Evolutionary conservation across 2,329 filamentous ascomycete genomes (phyloP), one percentile per base, ranked within the genome.

Genomic region (Elsinoe arachidis): DNA sequence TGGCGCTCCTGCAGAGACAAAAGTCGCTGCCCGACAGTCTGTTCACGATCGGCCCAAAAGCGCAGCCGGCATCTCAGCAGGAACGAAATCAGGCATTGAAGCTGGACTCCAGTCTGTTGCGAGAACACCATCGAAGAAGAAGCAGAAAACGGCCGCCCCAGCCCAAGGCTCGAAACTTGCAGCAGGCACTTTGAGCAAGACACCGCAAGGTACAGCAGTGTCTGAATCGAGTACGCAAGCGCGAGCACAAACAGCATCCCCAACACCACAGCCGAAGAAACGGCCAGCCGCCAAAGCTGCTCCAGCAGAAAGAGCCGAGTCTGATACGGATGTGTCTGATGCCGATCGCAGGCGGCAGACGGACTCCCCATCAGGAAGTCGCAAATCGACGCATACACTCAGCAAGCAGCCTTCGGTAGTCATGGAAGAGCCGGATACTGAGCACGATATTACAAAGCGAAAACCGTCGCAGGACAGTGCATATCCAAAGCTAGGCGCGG

Each of bases 161-260:
- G 67, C 68, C 7, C 66, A 74, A 55, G 74, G 75, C 19, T 67
- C 68, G 23, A 71, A 73, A 60, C 64, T 78, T 15, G 66, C 72
- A 3, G 65, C 79, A 59, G 82, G 81, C 11, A 81, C 78, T 9
- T 73, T 84, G 63, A 74, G 74, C 10, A 76, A 64, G 19, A 69
- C 78, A 63, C 70, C 76, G 1, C 77, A 71, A 57, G 80, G 77
- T 2, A 76, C 78, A 2, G 73, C 74, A 5, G 69, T 81, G 15
- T 63, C 55, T 51, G 9, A 56, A 38, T 17, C 33, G n/a, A 5
- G 30, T 41, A 30, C 52, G 5, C 34, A 51, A 41, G 57, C 55
- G 10, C 38, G 23, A 10, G 19, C n/a, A 17, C 53, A 44, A 34
- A 35, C 51, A 30, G 10, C 15, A 34, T 41, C 53, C 3, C 35